A percentile compares a stretch with the other conserved stretches of the same genome.
Conservation (phyloP, 2,329 filamentous ascomycete genomes). For the Domatiomyces globalis region DNA sequence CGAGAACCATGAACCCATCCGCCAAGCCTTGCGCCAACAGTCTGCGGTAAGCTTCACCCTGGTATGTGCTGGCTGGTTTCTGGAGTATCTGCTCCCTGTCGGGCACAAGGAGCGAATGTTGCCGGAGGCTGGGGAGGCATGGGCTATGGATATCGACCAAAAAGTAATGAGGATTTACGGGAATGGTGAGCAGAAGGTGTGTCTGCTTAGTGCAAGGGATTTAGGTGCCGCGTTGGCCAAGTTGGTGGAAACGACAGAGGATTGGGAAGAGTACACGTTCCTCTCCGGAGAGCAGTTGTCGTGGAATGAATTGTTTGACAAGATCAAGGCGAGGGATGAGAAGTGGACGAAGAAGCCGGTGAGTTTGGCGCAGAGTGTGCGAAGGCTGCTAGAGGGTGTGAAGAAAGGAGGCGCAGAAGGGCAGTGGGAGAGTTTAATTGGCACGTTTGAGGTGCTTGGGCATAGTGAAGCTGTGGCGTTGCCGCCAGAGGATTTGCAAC, state of each 20-base stretch:
- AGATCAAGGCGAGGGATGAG: conserved; percentile 5
- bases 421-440: not conserved
- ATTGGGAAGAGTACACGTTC: conserved; percentile 44
- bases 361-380: not conserved
- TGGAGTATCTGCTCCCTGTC: conserved; percentile 5
- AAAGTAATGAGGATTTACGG: conserved; percentile 9
- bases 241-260: conserved; percentile 1
- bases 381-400: not conserved
- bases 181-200: conserved; percentile 1
- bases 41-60: not conserved
- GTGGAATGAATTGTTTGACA: conserved; percentile 24
- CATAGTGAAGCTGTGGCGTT: conserved; percentile 4
- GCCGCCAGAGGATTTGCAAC: conserved; percentile 3
- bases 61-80: conserved; percentile 6
- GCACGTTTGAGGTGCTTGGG: conserved; percentile 3
- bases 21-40: not conserved
- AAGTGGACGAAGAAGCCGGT: not conserved
- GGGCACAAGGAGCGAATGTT: conserved; percentile 1
- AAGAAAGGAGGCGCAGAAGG: not conserved
- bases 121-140: conserved; percentile 1
- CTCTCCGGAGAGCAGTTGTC: conserved; percentile 50
- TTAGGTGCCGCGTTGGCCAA: conserved; percentile 3
- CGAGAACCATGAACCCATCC: conserved; percentile 1
- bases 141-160: conserved; percentile 3
- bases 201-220: conserved; percentile 2